phyloP scores from a whole-genome alignment of 2,329 filamentous ascomycete genomes.

The Penicillium sp. region DNA sequence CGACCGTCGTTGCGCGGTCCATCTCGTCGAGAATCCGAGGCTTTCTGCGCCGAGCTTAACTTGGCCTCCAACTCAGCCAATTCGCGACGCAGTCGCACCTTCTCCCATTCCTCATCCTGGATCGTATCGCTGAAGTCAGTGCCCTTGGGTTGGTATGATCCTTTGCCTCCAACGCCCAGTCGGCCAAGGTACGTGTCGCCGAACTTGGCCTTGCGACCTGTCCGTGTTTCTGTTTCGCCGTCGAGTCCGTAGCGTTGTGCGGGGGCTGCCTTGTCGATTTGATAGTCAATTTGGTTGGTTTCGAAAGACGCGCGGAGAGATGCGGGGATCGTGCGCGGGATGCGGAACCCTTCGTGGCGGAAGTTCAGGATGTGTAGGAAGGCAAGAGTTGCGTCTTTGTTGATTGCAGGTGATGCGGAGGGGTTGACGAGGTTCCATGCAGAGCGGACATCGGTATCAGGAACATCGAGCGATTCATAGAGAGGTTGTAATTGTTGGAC shows the following conservation, averaged over 20 bases:
- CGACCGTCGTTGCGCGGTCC: slow-evolving; percentile 63
- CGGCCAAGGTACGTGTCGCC: slow-evolving; percentile 94
- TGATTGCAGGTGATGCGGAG: slow-evolving; percentile 76
- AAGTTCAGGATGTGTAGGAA: slow-evolving; percentile 97
- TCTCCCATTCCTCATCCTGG: slow-evolving; percentile 93
- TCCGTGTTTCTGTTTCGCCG: slow-evolving; percentile 75
- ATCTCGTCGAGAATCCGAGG: slow-evolving; percentile 63
- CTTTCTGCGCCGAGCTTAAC: slow-evolving; percentile 77
- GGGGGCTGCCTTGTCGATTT: slow-evolving; percentile 74
- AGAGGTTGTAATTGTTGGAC: slow-evolving; percentile 79
- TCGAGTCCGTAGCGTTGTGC: slow-evolving; percentile 77
- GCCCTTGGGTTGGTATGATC: slow-evolving; percentile 76
- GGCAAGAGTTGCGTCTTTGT: slow-evolving; percentile 90
- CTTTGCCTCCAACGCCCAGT: slow-evolving; percentile 73
- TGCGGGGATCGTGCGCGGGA: slow-evolving; percentile 86
- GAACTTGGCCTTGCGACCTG: slow-evolving; percentile 93
- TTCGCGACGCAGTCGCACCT: slow-evolving; percentile 91
- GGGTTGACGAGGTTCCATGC: slow-evolving; percentile 99
- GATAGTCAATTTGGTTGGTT: slow-evolving; percentile 95
- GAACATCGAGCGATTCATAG: slow-evolving; percentile 70
- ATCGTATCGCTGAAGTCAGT: slow-evolving; percentile 88
- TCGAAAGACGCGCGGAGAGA: slow-evolving; percentile 92
- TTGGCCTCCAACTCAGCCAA: slow-evolving; percentile 85
- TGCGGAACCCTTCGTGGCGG: slow-evolving; percentile 90
- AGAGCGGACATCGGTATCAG: slow-evolving; percentile 77